Evolutionary conservation across 2,329 filamentous ascomycete species (phyloP), one percentile per base, ranked within the genome.

Genomic region (Trichoderma cornu-damae): DNA sequence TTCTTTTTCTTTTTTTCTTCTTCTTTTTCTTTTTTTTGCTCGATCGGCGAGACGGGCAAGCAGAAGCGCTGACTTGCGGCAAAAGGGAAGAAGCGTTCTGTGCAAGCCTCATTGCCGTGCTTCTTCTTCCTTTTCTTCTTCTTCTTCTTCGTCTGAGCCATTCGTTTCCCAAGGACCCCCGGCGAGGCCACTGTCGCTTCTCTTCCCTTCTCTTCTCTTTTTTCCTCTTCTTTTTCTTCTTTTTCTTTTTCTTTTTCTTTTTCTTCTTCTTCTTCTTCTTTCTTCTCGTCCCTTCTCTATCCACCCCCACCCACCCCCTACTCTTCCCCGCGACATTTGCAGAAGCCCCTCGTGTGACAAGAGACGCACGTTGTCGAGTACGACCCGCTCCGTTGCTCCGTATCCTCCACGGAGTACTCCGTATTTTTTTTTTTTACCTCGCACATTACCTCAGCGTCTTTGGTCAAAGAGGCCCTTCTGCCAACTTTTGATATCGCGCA

Each of bases 301-400:
- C n/a, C 18, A 28, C 18, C 12, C 14, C 32, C 26, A 7, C 16
- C 20, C 16, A 18, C 18, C 4, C 28, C 35, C 42, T 42, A n/a
- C 38, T 42, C 34, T 24, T 14, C 43, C 28, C 43, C 32, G 35
- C 53, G 53, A 34, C 11, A 22, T 18, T 16, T 18, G 12, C 38
- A 32, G 12, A 35, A 28, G 12, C 42, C 51, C 42, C 51, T 47
- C 51, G 51, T 55, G 51, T 38, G 42, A 47, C 51, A 26, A 18
- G 40, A 46, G 38, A 42, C 54, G 28, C 54, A 55, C 51, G 32
- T 47, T 52, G 49, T 47, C 51, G n/a, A 55, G 42, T 46, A 35
- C 51, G 34, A 30, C 32, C 8, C 28, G 32, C 51, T 55, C 42
- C 40, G 40, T 46, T 37, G 32, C 51, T 38, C 42, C 42, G 51